phyloP scores from a whole-genome alignment of 331 rosid species.

The Prunus yedoensis region DNA sequence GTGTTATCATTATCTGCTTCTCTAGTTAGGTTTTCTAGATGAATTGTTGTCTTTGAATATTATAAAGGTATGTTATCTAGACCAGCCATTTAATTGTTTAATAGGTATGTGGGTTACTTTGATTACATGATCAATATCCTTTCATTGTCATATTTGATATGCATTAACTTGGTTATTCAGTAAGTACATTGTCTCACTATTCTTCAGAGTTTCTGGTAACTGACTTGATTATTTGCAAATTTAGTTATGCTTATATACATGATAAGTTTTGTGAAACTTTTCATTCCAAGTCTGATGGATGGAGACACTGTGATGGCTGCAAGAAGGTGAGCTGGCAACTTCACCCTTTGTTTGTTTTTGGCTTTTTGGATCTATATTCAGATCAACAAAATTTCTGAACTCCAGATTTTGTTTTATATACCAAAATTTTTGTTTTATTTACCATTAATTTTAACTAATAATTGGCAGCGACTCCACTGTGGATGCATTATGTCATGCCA shows the following conservation, averaged over 20 bases:
- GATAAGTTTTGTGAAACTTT: constrained; percentile 27
- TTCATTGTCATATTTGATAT: no score
- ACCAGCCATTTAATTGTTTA: no score
- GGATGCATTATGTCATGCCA: constrained; percentile 27
- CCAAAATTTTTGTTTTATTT: background rate
- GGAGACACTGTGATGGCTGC: constrained; percentile 32
- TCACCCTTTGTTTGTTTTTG: background rate
- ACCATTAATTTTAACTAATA: background rate
- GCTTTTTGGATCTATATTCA: background rate
- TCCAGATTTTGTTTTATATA: background rate
- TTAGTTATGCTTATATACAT: constrained; percentile 22
- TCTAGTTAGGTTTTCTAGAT: no score
- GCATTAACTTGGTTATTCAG: background rate
- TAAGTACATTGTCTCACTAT: background rate
- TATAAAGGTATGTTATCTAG: no score
- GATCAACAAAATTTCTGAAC: background rate
- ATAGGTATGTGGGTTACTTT: no score
- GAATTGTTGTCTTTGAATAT: no score
- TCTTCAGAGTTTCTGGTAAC: constrained; percentile 1
- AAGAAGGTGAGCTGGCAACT: constrained; percentile 19
- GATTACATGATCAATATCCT: no score
- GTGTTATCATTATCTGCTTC: no score
- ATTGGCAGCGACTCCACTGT: constrained; percentile 33
- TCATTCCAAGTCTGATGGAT: constrained; percentile 25
- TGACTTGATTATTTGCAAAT: constrained; percentile 7